Conservation (phyloP, 2,329 filamentous ascomycete genomes). For the Scedosporium dehoogii region DNA sequence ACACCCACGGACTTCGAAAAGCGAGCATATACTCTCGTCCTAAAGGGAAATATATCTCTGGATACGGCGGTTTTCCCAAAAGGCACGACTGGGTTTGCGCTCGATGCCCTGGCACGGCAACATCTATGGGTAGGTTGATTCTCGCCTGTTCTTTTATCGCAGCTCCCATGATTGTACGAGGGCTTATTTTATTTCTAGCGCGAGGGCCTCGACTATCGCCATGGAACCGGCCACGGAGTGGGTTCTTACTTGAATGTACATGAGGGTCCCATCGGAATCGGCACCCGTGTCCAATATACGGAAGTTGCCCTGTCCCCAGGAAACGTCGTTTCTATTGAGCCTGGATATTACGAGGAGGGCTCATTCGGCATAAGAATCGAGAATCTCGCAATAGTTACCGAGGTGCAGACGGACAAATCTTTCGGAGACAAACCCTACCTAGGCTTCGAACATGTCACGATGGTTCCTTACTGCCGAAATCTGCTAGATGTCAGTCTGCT, state of each 20-base stretch:
- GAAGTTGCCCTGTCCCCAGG: conserved; percentile 85
- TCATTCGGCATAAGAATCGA: conserved; percentile 93
- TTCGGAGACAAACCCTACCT: conserved; percentile 93
- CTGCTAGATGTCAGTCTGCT: conserved; percentile 69
- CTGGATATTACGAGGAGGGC: conserved; percentile 94
- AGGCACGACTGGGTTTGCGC: conserved; percentile 84
- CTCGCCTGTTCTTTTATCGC: background rate
- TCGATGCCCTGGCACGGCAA: conserved; percentile 82
- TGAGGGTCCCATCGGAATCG: conserved; percentile 93
- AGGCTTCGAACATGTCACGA: conserved; percentile 93
- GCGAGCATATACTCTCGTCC: conserved; percentile 83
- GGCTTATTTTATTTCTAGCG: conserved; percentile 24
- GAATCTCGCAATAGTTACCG: conserved; percentile 85
- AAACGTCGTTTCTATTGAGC: conserved; percentile 93
- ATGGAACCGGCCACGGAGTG: conserved; percentile 92
- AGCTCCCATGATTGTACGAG: too few species aligned
- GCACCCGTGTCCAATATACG: conserved; percentile 80
- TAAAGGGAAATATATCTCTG: conserved; percentile 88
- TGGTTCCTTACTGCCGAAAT: conserved; percentile 90
- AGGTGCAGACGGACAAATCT: conserved; percentile 74
- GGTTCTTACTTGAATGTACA: conserved; percentile 95
- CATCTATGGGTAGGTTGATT: conserved; percentile 65
- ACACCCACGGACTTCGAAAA: conserved; percentile 73
- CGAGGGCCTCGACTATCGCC: conserved; percentile 85
- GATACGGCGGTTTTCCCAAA: conserved; percentile 86